These are phyloP conservation scores for Dryadomyces quercus-mongolicae DNA, from an alignment of 2,329 filamentous ascomycete species.

Conservation along the genomic window DNA sequence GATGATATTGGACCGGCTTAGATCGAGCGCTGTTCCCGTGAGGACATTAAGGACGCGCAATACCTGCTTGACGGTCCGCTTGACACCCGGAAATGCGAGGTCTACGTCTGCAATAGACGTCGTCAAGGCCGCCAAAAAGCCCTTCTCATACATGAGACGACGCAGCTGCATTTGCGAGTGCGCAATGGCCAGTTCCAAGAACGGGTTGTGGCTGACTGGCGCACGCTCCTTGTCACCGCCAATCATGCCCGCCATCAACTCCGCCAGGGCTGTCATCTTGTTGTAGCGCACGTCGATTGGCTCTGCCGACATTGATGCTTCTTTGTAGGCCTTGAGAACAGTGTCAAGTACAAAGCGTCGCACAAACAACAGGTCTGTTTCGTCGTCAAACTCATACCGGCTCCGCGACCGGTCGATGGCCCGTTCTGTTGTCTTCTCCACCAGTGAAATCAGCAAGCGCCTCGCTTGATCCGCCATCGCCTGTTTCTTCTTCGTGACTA, in stretches of 20 bases:
- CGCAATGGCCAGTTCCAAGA: constrained; percentile 15
- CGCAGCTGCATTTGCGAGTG: constrained; percentile 73
- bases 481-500: constrained; percentile 69
- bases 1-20: constrained; percentile 73
- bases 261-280: constrained; percentile 73
- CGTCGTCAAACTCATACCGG: constrained; percentile 58
- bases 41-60: constrained; percentile 78
- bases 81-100: constrained; percentile 84
- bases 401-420: constrained; percentile 43
- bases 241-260: constrained; percentile 88
- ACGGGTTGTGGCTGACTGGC: constrained; percentile 24
- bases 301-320: constrained; percentile 68
- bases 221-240: constrained; percentile 65
- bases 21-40: constrained; percentile 72
- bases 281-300: constrained; percentile 76
- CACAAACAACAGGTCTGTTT: constrained; percentile 78
- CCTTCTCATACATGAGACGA: constrained; percentile 97
- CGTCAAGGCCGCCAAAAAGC: constrained; percentile 80
- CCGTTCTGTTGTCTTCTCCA: constrained; percentile 76
- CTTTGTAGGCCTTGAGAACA: constrained; percentile 81
- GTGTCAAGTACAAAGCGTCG: constrained; percentile 93
- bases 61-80: constrained; percentile 93
- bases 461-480: constrained; percentile 81
- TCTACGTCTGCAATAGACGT: constrained; percentile 91
- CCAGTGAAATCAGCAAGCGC: constrained; percentile 73